Base-by-base conservation (phyloP, 306 rosid species). In the Canavalia gladiata region DNA sequence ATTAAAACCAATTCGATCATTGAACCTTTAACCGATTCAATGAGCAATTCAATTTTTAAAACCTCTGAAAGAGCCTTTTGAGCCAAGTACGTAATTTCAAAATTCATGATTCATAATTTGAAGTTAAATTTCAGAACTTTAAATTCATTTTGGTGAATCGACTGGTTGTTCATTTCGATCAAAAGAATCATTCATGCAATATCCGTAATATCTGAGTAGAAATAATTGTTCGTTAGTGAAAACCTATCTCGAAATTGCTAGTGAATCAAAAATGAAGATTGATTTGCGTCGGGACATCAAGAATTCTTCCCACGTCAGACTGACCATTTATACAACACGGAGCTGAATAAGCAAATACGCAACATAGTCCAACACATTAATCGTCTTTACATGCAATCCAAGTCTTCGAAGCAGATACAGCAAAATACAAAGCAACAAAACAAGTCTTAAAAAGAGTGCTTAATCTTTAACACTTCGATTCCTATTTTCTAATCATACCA, bases 321-420 rank as follows among this genome's bases (percentile, higher is more conserved):
- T 11, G 7, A 13, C 2, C 45, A 52, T 5, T 28, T 5, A 35
- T 35, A 60, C 6, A 43, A 45, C n/a, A 3, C 3, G 34, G 43
- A 2, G 39, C 31, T 7, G 10, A 62, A 29, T 8, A 51, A 11
- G 43, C 34, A 74, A 49, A 69, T 1, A 54, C n/a, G 77, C 46
- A 46, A 68, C 58, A 31, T 28, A 69, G 59, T 47, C 45, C 31
- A 76, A 49, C 35, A 70, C 56, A 71, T 51, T 57, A 59, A 34
- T 72, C 49, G 87, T 74, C 62, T 55, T 65, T 51, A 57, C 78
- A 63, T 7, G 68, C 83, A 76, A 70, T 76, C 80, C 80, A 76
- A 18, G 83, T 64, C 64, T 81, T 71, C 2, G 30, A 29, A 64
- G 35, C 34, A 71, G 71, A 57, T 60, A 60, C 55, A 76, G 34